Conservation (phyloP, 805 yeast genomes). For the Brettanomyces nanus region DNA sequence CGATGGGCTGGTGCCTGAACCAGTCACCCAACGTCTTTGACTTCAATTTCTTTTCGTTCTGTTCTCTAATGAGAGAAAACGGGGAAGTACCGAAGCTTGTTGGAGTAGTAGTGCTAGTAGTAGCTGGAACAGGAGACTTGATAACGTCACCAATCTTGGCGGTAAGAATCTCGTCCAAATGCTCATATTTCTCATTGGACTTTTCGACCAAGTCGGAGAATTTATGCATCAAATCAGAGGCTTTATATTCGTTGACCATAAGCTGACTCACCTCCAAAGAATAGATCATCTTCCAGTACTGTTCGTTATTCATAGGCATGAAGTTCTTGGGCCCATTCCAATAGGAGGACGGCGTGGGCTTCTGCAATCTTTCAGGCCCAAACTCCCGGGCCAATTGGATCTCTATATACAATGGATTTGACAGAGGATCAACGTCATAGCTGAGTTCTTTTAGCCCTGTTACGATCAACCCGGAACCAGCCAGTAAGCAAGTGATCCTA, state of each 20-base stretch:
- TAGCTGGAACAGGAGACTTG: conserved; percentile 1
- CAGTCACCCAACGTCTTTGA: conserved; percentile 8
- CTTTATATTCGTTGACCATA: conserved; percentile 14
- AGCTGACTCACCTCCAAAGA: conserved; percentile 13
- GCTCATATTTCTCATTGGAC: conserved; percentile 2
- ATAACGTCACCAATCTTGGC: conserved; percentile 8
- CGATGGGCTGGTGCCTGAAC: conserved; percentile 11
- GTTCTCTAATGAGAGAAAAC: not conserved
- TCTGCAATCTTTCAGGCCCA: conserved; percentile 29
- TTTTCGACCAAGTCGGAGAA: conserved; percentile 4
- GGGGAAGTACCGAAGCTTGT: conserved; percentile 1
- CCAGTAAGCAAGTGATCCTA: conserved; percentile 9
- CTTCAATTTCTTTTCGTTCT: conserved; percentile 2
- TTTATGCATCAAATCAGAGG: conserved; percentile 9
- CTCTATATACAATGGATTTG: conserved; percentile 23
- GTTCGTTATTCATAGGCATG: conserved; percentile 34
- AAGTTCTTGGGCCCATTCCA: conserved; percentile 45
- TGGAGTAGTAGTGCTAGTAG: not conserved
- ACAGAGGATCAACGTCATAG: conserved; percentile 9
- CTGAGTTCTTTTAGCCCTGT: conserved; percentile 13
- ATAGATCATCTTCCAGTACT: conserved; percentile 19
- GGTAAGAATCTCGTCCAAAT: conserved; percentile 5
- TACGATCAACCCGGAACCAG: conserved; percentile 11
- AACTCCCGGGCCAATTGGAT: conserved; percentile 17
- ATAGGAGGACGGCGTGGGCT: conserved; percentile 25